A percentile compares a stretch with the other conserved stretches of the same genome.
Conservation (phyloP, 768 basidiomycete species). For the Pseudohyphozyma bogoriensis region DNA sequence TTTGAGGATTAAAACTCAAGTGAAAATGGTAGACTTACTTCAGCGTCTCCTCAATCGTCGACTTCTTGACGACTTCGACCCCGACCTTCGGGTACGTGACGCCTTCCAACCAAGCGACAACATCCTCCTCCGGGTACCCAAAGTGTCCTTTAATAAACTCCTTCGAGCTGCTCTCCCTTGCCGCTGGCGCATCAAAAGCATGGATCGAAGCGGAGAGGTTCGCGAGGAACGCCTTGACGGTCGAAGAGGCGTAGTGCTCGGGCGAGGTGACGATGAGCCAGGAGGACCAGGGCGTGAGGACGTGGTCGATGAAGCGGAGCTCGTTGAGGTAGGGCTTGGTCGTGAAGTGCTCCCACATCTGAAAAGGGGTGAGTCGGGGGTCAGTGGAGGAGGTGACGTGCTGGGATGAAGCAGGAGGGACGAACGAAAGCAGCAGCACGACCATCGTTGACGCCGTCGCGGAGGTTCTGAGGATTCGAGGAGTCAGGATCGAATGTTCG, state of each 20-base stretch:
- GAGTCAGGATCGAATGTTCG: conserved; percentile 25
- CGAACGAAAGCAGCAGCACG: conserved; percentile 72
- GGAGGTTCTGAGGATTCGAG: conserved; percentile 43
- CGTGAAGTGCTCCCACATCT: conserved; percentile 48
- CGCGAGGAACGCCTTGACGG: conserved; percentile 51
- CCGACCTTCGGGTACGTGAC: conserved; percentile 26
- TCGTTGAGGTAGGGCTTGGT: conserved; percentile 44
- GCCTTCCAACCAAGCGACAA: conserved; percentile 45
- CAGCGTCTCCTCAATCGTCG: conserved; percentile 29
- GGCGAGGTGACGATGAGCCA: conserved; percentile 67
- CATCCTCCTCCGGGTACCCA: conserved; percentile 70
- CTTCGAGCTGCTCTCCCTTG: conserved; percentile 53
- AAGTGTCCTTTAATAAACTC: conserved; percentile 69
- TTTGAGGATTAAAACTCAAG: background rate
- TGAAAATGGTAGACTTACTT: conserved; percentile 2
- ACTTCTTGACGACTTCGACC: conserved; percentile 16
- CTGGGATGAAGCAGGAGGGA: background rate
- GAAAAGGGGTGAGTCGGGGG: background rate
- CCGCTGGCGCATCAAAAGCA: conserved; percentile 47
- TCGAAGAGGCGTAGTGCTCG: conserved; percentile 7
- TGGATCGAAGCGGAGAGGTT: conserved; percentile 56
- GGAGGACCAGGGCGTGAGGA: conserved; percentile 87
- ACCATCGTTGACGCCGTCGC: conserved; percentile 77
- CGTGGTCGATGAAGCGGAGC: conserved; percentile 27
- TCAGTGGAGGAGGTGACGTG: background rate